Evolutionary conservation across 768 basidiomycete species (phyloP).

Genomic region (Glaciozyma martinii): DNA sequence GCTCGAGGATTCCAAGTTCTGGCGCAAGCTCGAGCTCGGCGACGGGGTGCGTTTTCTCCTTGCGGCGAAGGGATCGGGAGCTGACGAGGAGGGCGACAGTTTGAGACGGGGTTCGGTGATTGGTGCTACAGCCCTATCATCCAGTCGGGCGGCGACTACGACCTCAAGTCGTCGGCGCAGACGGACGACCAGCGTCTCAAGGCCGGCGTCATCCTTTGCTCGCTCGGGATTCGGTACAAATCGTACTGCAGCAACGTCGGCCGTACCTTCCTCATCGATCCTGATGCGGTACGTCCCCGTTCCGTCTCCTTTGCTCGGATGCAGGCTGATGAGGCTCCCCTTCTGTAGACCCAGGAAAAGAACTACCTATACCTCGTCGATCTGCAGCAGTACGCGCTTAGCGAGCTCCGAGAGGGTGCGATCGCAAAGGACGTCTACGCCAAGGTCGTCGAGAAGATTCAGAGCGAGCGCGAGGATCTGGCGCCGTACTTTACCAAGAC

Average conservation of each 20-base stretch:
- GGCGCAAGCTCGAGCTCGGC: constrained; percentile 60
- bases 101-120: constrained; percentile 83
- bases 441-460: constrained; percentile 59
- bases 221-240: constrained; percentile 83
- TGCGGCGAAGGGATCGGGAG: too few species aligned
- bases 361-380: constrained; percentile 70
- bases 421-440: constrained; percentile 72
- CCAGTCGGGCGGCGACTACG: constrained; percentile 86
- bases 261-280: constrained; percentile 90
- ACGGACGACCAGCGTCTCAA: constrained; percentile 69
- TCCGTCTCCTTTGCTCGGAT: not conserved
- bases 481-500: constrained; percentile 80
- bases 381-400: constrained; percentile 65
- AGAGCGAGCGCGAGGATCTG: constrained; percentile 68
- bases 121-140: constrained; percentile 94
- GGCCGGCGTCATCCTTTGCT: constrained; percentile 80
- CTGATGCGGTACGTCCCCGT: constrained; percentile 54
- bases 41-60: constrained; percentile 53
- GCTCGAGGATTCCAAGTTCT: constrained; percentile 88
- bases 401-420: constrained; percentile 69
- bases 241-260: constrained; percentile 88
- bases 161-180: constrained; percentile 75
- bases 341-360: constrained; percentile 75
- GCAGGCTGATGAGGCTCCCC: not conserved
- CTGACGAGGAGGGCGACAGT: constrained; percentile 43